phyloP scores from a whole-genome alignment of 768 basidiomycete genomes.

The Phaeotremella fagi region DNA sequence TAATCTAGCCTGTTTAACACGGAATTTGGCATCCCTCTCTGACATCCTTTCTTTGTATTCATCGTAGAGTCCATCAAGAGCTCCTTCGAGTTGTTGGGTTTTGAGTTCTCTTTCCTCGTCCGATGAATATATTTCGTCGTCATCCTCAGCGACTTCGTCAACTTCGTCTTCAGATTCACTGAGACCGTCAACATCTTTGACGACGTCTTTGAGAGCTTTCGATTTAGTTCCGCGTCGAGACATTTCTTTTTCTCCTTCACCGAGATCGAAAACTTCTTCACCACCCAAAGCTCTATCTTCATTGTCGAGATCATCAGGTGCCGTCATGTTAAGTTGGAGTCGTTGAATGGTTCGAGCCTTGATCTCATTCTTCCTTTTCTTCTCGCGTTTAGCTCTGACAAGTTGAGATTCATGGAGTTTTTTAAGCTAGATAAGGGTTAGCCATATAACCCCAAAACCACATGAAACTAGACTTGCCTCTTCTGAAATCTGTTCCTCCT shows the following conservation, averaged over 20 bases:
- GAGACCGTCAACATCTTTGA: slow-evolving; percentile 51
- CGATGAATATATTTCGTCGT: slow-evolving; percentile 55
- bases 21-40: slow-evolving; percentile 82
- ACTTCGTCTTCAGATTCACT: slow-evolving; percentile 48
- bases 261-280: slow-evolving; percentile 79
- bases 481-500: slow-evolving; percentile 81
- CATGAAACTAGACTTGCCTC: slow-evolving; percentile 58
- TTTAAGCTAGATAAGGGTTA: slow-evolving; percentile 59
- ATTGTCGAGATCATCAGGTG: slow-evolving; percentile 91
- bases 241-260: slow-evolving; percentile 55
- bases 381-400: slow-evolving; percentile 69
- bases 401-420: slow-evolving; percentile 70
- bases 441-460: neutral
- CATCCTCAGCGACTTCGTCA: slow-evolving; percentile 33
- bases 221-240: slow-evolving; percentile 45
- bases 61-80: slow-evolving; percentile 83
- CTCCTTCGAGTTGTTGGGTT: slow-evolving; percentile 66
- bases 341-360: slow-evolving; percentile 82
- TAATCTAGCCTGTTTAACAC: slow-evolving; percentile 69
- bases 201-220: slow-evolving; percentile 53
- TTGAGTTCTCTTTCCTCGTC: slow-evolving; percentile 61
- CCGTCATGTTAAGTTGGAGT: slow-evolving; percentile 95
- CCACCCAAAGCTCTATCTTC: slow-evolving; percentile 59
- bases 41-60: slow-evolving; percentile 72
- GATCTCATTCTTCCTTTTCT: slow-evolving; percentile 80